A percentile compares a stretch with the other conserved stretches of the same genome.
Evolutionary conservation across 1,139 yeast species (phyloP).

Genomic region (Candida freyschussii): DNA sequence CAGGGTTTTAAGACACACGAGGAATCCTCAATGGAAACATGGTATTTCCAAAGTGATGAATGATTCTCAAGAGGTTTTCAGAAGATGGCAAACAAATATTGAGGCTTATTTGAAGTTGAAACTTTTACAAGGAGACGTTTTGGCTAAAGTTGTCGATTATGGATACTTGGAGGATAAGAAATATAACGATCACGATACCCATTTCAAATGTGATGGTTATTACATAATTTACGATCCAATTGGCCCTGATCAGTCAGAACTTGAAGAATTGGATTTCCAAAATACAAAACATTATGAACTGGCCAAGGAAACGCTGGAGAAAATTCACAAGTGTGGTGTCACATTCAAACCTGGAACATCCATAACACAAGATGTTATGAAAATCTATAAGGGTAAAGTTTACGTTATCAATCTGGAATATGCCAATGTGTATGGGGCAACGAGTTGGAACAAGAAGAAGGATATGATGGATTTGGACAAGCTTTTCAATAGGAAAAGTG

Average conservation of each 20-base stretch:
- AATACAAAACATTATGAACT: slow-evolving; percentile 14
- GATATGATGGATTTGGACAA: slow-evolving; percentile 16
- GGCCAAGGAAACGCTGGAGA: slow-evolving; percentile 14
- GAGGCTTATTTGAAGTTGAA: slow-evolving; percentile 18
- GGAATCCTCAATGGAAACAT: slow-evolving; percentile 6
- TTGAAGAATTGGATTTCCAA: slow-evolving; percentile 13
- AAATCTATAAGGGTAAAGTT: slow-evolving; percentile 15
- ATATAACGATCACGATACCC: slow-evolving; percentile 15
- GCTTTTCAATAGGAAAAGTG: too few relatives aligned
- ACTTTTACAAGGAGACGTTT: slow-evolving; percentile 19
- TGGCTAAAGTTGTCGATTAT: slow-evolving; percentile 22
- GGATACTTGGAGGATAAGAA: slow-evolving; percentile 23
- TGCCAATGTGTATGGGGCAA: slow-evolving; percentile 5
- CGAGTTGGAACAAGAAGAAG: slow-evolving; percentile 7
- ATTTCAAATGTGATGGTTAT: slow-evolving; percentile 25
- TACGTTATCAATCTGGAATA: slow-evolving; percentile 23
- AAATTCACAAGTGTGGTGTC: slow-evolving; percentile 20
- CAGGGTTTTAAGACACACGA: slow-evolving; percentile 17
- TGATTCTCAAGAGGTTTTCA: slow-evolving; percentile 14
- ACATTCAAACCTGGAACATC: slow-evolving; percentile 17
- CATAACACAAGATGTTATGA: slow-evolving; percentile 16
- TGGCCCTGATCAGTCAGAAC: slow-evolving; percentile 12
- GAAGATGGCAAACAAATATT: slow-evolving; percentile 21
- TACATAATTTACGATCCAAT: slow-evolving; percentile 23
- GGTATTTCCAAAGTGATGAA: slow-evolving; percentile 12